phyloP scores from a whole-genome alignment of 2,329 filamentous ascomycete genomes.

The Harringtonia lauricola region DNA sequence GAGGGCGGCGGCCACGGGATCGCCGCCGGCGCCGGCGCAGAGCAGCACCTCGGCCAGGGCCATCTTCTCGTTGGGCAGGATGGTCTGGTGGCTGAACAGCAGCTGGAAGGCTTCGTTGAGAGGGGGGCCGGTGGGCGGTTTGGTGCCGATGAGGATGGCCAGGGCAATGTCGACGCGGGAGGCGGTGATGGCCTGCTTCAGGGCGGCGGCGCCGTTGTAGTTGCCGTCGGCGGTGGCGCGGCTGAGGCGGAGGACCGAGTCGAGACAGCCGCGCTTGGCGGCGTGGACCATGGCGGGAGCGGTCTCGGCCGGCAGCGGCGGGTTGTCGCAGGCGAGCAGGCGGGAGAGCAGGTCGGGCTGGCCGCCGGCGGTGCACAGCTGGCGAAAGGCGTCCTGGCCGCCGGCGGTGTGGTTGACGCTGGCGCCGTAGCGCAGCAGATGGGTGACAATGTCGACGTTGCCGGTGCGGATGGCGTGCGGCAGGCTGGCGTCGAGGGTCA shows the following conservation, averaged over 20 bases:
- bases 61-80: conserved; percentile 37
- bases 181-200: conserved; percentile 36
- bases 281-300: conserved; percentile 43
- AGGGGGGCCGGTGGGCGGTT: conserved; percentile 34
- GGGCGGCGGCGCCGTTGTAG: conserved; percentile 37
- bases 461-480: conserved; percentile 34
- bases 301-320: conserved; percentile 28
- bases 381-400: conserved; percentile 41
- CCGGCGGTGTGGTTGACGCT: conserved; percentile 35
- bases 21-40: conserved; percentile 45
- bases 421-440: conserved; percentile 41
- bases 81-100: conserved; percentile 32
- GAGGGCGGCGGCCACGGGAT: conserved; percentile 35
- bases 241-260: conserved; percentile 38
- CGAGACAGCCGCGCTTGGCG: conserved; percentile 33
- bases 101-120: conserved; percentile 39
- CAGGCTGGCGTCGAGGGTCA: conserved; percentile 37
- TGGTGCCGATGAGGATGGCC: conserved; percentile 40
- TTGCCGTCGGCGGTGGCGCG: conserved; percentile 42
- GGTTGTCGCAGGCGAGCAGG: conserved; percentile 36
- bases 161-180: conserved; percentile 43
- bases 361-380: conserved; percentile 34
- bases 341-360: conserved; percentile 34
- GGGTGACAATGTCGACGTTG: conserved; percentile 30
- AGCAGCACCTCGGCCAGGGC: conserved; percentile 44